These are phyloP conservation scores for Craterostigma plantagineum DNA, from an alignment of 257 asterid species.

Conservation along the genomic window DNA sequence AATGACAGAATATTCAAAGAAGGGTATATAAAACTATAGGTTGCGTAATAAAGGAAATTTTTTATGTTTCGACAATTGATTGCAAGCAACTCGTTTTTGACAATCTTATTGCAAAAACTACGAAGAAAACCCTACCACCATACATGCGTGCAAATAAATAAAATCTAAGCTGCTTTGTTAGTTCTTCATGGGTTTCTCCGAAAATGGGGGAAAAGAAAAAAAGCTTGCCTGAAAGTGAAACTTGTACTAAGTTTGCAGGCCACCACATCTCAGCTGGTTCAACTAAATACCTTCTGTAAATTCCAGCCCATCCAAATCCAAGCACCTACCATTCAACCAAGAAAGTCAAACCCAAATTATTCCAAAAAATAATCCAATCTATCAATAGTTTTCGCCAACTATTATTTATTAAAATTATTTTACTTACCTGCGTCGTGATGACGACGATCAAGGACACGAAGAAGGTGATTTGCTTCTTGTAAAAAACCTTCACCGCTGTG, in stretches of 20 bases:
- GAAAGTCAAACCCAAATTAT: not conserved
- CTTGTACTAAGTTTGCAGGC: conserved; percentile 90
- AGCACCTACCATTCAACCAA: conserved; percentile 49
- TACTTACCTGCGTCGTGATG: conserved; percentile 71
- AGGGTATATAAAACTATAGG: too few species aligned
- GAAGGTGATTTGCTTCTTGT: conserved; percentile 44
- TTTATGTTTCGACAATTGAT: too few species aligned
- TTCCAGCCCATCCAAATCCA: conserved; percentile 98
- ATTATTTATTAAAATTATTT: too few species aligned
- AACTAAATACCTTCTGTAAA: conserved; percentile 65
- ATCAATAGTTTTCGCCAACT: not conserved
- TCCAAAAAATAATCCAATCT: not conserved
- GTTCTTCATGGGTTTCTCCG: too few species aligned
- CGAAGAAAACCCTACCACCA: too few species aligned
- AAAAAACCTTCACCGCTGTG: conserved; percentile 63
- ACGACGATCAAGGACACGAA: conserved; percentile 58
- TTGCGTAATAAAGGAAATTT: too few species aligned
- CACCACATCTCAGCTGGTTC: conserved; percentile 99
- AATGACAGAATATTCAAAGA: too few species aligned
- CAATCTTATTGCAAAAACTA: too few species aligned
- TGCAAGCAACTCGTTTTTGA: too few species aligned
- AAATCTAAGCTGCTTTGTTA: too few species aligned
- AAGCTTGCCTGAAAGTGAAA: conserved; percentile 77
- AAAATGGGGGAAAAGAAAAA: too few species aligned
- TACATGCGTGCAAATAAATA: too few species aligned